A percentile compares a stretch with the other conserved stretches of the same genome.
Evolutionary conservation across 768 basidiomycete species (phyloP).

Genomic region (Termitomyces sp.): DNA sequence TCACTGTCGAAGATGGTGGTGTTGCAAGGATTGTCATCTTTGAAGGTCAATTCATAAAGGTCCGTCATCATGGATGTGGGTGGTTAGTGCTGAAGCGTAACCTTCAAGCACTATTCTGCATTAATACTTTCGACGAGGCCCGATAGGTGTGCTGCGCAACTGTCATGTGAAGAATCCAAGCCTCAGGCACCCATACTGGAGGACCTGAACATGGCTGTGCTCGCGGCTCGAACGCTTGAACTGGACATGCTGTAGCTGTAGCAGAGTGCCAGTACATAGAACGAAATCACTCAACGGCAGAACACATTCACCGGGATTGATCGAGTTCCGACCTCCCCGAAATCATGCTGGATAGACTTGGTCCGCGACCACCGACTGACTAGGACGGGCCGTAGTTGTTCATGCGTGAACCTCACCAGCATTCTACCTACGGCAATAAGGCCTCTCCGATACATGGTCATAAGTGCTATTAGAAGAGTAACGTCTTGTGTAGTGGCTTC

Average conservation of each 20-base stretch:
- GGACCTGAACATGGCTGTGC: background rate
- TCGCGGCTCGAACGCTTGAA: background rate
- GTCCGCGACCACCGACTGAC: background rate
- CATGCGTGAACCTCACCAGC: background rate
- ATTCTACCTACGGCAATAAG: background rate
- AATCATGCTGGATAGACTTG: background rate
- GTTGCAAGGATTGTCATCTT: slow-evolving; percentile 40
- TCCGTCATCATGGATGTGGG: slow-evolving; percentile 10
- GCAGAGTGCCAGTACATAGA: no score
- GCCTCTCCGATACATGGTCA: background rate
- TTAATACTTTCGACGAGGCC: no score
- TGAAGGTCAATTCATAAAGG: slow-evolving; percentile 27
- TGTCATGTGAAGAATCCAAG: no score
- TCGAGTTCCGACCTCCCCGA: background rate
- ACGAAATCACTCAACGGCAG: no score
- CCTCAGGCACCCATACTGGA: no score
- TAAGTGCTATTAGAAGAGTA: no score
- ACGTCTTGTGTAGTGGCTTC: no score
- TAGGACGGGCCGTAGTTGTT: no score
- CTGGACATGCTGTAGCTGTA: background rate
- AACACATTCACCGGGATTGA: background rate
- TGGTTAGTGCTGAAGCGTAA: background rate
- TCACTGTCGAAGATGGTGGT: slow-evolving; percentile 29
- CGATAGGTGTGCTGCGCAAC: no score
- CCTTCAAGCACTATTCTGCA: background rate